Evolutionary conservation across 164 flowering plant genomes (phyloP).

Genomic region (Tetrastigma voinierianum): DNA sequence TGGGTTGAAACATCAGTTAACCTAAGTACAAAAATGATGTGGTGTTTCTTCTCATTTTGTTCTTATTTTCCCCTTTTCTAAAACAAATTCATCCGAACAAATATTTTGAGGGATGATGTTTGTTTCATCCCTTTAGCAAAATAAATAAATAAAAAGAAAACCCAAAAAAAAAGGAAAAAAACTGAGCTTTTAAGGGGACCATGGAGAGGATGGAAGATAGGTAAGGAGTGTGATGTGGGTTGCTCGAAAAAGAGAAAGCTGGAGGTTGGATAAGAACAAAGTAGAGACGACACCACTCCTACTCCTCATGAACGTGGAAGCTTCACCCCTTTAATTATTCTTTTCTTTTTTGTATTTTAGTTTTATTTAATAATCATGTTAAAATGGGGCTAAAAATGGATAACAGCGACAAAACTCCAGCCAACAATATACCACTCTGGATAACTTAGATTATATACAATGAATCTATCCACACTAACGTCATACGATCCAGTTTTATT

Average conservation of each 20-base stretch:
- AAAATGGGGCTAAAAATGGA: neutral
- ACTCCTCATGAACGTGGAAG: constrained; percentile 11
- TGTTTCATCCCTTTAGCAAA: too few relatives aligned
- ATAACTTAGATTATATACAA: too few relatives aligned
- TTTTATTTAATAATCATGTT: neutral
- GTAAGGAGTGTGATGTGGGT: constrained; percentile 9
- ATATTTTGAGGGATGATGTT: neutral
- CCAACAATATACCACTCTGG: too few relatives aligned
- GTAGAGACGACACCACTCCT: neutral
- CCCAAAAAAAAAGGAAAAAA: neutral
- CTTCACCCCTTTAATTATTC: neutral
- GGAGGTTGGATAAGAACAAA: constrained; percentile 28
- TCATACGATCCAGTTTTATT: too few relatives aligned
- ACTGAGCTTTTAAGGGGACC: constrained; percentile 1
- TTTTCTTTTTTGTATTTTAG: neutral
- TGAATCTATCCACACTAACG: too few relatives aligned
- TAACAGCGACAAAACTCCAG: too few relatives aligned
- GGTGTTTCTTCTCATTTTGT: neutral
- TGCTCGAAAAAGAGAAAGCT: constrained; percentile 11
- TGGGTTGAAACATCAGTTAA: too few relatives aligned
- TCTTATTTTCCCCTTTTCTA: neutral
- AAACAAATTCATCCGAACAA: neutral
- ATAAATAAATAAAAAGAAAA: too few relatives aligned
- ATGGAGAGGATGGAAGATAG: neutral
- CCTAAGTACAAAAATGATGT: neutral